These are phyloP conservation scores for Colletotrichum sp. DNA, from an alignment of 2,329 filamentous ascomycete species.

Conservation along the genomic window DNA sequence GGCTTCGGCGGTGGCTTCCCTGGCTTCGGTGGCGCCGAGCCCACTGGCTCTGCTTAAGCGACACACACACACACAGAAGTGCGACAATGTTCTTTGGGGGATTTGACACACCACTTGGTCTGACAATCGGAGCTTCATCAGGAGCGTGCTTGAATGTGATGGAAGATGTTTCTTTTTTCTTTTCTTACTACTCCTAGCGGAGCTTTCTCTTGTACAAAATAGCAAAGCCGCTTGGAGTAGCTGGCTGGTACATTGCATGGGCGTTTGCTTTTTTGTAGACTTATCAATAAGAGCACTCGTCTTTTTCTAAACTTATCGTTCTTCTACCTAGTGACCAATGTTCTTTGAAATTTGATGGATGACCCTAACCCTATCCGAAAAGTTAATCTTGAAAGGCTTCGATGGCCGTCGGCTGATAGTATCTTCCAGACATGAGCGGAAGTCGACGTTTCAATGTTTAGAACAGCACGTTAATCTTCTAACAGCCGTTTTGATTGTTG, in stretches of 20 bases:
- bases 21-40: background rate
- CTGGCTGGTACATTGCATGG: constrained; percentile 15
- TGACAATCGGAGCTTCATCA: background rate
- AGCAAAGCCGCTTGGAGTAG: constrained; percentile 13
- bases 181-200: constrained; percentile 3
- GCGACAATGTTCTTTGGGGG: background rate
- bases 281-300: constrained; percentile 1
- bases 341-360: background rate
- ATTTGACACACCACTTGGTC: background rate
- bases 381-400: background rate
- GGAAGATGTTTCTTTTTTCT: background rate
- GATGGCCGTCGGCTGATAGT: background rate
- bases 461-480: background rate
- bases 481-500: background rate
- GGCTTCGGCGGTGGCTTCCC: constrained; percentile 5
- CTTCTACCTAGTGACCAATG: background rate
- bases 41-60: background rate
- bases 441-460: background rate
- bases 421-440: background rate
- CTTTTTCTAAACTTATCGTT: background rate
- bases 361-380: background rate
- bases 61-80: background rate
- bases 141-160: constrained; percentile 10
- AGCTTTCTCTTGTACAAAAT: constrained; percentile 14
- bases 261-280: background rate